A percentile compares a stretch with the other conserved stretches of the same genome.
Evolutionary conservation across 495 filamentous ascomycete genomes (phyloP).

Genomic region (Lasiosphaeria miniovina): DNA sequence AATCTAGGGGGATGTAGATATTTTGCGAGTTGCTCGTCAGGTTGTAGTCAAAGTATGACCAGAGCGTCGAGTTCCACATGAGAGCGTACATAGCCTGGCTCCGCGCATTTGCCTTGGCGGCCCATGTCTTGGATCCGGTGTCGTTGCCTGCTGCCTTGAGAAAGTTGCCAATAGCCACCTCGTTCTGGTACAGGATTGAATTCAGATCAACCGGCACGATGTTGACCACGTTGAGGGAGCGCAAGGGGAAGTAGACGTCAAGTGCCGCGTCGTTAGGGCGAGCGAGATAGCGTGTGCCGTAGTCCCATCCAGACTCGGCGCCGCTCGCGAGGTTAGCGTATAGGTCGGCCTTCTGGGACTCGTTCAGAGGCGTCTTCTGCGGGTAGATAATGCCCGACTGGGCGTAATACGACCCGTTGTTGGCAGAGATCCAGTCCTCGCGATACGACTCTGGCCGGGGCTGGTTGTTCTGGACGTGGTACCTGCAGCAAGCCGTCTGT

Average conservation of each 20-base stretch:
- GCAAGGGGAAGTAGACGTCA: constrained; percentile 51
- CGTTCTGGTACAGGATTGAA: constrained; percentile 49
- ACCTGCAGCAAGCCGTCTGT: constrained; percentile 26
- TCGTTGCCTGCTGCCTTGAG: constrained; percentile 32
- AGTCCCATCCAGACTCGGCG: constrained; percentile 52
- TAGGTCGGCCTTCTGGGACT: constrained; percentile 35
- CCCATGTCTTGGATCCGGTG: constrained; percentile 31
- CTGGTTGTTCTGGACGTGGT: constrained; percentile 46
- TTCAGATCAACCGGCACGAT: constrained; percentile 48
- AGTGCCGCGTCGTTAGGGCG: constrained; percentile 41
- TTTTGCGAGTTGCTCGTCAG: constrained; percentile 41
- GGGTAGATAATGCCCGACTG: constrained; percentile 48
- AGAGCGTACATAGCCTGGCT: constrained; percentile 44
- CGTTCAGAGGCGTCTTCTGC: constrained; percentile 35
- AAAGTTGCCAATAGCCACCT: constrained; percentile 40
- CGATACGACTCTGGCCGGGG: constrained; percentile 50
- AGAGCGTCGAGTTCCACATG: constrained; percentile 48
- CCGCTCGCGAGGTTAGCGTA: constrained; percentile 48
- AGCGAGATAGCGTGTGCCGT: constrained; percentile 38
- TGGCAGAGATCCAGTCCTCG: constrained; percentile 47
- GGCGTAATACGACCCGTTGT: constrained; percentile 46
- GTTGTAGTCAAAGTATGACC: constrained; percentile 53
- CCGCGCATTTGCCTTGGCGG: constrained; percentile 32
- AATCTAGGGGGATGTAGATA: constrained; percentile 38
- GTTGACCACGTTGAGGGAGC: constrained; percentile 42